These are phyloP conservation scores for Laetiporus sulphureus DNA, from an alignment of 1,284 basidiomycete genomes.

Conservation along the genomic window DNA sequence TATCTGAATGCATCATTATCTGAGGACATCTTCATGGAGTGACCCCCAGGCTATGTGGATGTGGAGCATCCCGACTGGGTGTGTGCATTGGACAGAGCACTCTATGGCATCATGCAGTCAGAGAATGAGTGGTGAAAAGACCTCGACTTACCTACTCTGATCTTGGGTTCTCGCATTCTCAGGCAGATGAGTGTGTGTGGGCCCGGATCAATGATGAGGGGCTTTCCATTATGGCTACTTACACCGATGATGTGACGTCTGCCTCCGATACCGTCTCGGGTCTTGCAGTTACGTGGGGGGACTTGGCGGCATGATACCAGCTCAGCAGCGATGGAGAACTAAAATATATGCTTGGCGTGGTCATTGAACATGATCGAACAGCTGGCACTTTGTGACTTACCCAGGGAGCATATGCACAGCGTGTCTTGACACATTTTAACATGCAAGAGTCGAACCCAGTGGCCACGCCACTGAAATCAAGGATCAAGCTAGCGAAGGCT, in stretches of 20 bases:
- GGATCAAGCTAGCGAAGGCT: background rate
- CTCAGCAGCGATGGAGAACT: slow-evolving; percentile 27
- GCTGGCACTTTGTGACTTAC: slow-evolving; percentile 22
- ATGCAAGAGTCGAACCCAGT: slow-evolving; percentile 15
- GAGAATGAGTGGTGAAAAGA: slow-evolving; percentile 22
- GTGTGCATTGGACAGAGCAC: slow-evolving; percentile 12
- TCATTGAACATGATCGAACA: slow-evolving; percentile 22
- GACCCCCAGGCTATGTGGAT: slow-evolving; percentile 28
- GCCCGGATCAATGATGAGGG: slow-evolving; percentile 9
- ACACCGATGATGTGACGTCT: slow-evolving; percentile 29
- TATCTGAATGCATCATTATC: slow-evolving; percentile 37
- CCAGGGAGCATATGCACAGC: slow-evolving; percentile 23
- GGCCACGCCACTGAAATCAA: slow-evolving; percentile 11
- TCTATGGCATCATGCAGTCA: slow-evolving; percentile 28
- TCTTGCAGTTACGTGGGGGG: slow-evolving; percentile 16
- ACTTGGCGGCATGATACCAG: slow-evolving; percentile 19
- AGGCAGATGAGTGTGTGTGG: slow-evolving; percentile 27
- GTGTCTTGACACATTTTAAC: slow-evolving; percentile 22
- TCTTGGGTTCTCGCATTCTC: slow-evolving; percentile 18
- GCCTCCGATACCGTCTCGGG: slow-evolving; percentile 11
- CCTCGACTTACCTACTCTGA: slow-evolving; percentile 10
- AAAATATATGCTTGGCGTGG: slow-evolving; percentile 28
- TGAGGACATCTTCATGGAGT: slow-evolving; percentile 33
- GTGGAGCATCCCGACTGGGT: slow-evolving; percentile 14
- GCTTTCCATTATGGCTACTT: slow-evolving; percentile 23